phyloP scores from a whole-genome alignment of 257 asterid species.

The Voacanga thouarsii region DNA sequence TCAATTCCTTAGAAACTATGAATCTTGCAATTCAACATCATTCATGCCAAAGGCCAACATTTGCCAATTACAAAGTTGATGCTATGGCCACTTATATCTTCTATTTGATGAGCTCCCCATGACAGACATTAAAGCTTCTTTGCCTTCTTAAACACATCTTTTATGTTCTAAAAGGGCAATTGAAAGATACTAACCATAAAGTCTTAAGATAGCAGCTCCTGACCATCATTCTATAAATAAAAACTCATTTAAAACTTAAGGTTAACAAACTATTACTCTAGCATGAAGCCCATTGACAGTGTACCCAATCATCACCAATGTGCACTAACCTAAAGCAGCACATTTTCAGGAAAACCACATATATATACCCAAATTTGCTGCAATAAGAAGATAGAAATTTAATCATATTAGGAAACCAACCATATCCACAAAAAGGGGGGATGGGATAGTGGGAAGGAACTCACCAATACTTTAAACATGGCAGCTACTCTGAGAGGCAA shows the following conservation, averaged over 20 bases:
- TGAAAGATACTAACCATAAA: not conserved
- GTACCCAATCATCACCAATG: constrained; percentile 6
- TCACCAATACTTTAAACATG: constrained; percentile 85
- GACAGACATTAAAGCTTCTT: not conserved
- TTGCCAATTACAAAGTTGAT: not conserved
- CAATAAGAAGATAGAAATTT: not conserved
- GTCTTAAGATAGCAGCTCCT: not conserved
- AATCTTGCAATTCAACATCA: not conserved
- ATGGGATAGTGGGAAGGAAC: constrained; percentile 16
- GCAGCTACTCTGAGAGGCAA: constrained; percentile 85
- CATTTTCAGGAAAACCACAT: constrained; percentile 2
- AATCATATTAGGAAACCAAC: not conserved
- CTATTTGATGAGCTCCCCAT: not conserved
- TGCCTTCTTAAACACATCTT: not conserved
- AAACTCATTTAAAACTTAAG: not conserved
- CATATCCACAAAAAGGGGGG: not conserved
- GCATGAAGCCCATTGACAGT: not conserved
- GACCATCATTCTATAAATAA: constrained; percentile 1
- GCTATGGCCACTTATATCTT: not conserved
- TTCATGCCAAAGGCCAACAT: not conserved
- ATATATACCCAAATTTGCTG: not conserved
- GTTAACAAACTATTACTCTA: not conserved
- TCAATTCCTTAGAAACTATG: not conserved
- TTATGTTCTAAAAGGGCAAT: not conserved
- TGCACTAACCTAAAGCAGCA: not conserved